Evolutionary conservation across 768 basidiomycete species (phyloP).

Genomic region (Boletus coccyginus): DNA sequence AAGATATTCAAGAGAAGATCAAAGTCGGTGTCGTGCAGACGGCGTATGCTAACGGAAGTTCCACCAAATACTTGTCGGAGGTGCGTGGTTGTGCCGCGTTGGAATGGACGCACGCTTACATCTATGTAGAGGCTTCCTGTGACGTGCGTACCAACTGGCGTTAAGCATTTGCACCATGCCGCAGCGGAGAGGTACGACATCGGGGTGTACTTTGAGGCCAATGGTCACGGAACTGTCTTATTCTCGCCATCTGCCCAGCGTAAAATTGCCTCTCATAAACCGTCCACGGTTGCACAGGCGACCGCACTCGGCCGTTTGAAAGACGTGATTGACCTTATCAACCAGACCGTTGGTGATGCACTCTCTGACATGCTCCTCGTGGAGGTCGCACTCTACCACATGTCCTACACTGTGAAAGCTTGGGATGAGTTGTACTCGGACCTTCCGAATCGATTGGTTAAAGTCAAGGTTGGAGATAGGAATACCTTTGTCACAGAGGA

Average conservation of each 20-base stretch:
- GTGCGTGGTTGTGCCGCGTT: slow-evolving; percentile 39
- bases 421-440: slow-evolving; percentile 96
- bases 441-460: slow-evolving; percentile 91
- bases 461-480: slow-evolving; percentile 83
- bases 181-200: slow-evolving; percentile 89
- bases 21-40: slow-evolving; percentile 97
- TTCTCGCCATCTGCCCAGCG: slow-evolving; percentile 79
- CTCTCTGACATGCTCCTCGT: slow-evolving; percentile 95
- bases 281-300: slow-evolving; percentile 79
- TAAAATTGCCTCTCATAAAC: slow-evolving; percentile 58
- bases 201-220: slow-evolving; percentile 99
- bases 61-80: slow-evolving; percentile 86
- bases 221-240: slow-evolving; percentile 96
- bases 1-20: slow-evolving; percentile 48
- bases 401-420: slow-evolving; percentile 74
- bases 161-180: slow-evolving; percentile 97
- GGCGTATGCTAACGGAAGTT: slow-evolving; percentile 97
- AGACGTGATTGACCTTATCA: slow-evolving; percentile 82
- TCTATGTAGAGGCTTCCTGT: slow-evolving; percentile 81
- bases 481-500: slow-evolving; percentile 86
- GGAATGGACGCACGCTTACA: slow-evolving; percentile 6
- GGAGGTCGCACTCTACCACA: slow-evolving; percentile 87
- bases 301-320: slow-evolving; percentile 75
- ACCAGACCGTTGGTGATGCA: slow-evolving; percentile 98
- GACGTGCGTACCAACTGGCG: slow-evolving; percentile 92